phyloP scores from a whole-genome alignment of 169 alveolate genomes.

The Plasmodium gonderi region DNA sequence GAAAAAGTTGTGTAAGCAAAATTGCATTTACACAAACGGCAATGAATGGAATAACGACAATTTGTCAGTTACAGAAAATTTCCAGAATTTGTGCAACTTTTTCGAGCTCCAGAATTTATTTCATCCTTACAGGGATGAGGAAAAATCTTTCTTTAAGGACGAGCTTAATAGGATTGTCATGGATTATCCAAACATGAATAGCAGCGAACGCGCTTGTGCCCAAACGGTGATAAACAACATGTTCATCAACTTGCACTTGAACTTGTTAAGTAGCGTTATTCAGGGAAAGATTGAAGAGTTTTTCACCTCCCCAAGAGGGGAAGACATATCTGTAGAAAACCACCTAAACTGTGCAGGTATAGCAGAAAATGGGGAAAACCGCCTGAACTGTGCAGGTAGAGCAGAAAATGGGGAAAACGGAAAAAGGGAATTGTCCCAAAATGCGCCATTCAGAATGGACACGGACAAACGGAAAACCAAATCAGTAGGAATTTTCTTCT shows the following conservation, averaged over 20 bases:
- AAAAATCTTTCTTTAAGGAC: not conserved
- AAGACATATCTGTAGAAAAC: not conserved
- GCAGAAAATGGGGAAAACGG: not conserved
- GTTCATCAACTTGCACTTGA: constrained; percentile 6
- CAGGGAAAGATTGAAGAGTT: not conserved
- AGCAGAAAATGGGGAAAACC: not conserved
- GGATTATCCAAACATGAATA: not conserved
- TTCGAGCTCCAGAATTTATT: constrained; percentile 3
- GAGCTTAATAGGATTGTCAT: not conserved
- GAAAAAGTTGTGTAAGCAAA: not conserved
- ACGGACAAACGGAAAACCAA: not conserved
- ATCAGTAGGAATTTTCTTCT: constrained; percentile 76
- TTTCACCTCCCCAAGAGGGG: not conserved
- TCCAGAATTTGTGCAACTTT: constrained; percentile 7
- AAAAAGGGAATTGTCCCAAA: not conserved
- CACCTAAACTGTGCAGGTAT: constrained; percentile 5
- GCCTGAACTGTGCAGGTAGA: constrained; percentile 10
- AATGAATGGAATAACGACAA: constrained; percentile 13
- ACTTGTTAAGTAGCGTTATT: constrained; percentile 18
- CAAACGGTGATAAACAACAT: constrained; percentile 22
- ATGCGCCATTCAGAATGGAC: not conserved
- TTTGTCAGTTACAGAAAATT: constrained; percentile 8
- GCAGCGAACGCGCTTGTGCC: not conserved
- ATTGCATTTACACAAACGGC: constrained; percentile 21
- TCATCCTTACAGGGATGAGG: not conserved